Evolutionary conservation across 129 eudicot species (phyloP), one percentile per base, ranked within the genome.

Genomic region (Daucus carota): DNA sequence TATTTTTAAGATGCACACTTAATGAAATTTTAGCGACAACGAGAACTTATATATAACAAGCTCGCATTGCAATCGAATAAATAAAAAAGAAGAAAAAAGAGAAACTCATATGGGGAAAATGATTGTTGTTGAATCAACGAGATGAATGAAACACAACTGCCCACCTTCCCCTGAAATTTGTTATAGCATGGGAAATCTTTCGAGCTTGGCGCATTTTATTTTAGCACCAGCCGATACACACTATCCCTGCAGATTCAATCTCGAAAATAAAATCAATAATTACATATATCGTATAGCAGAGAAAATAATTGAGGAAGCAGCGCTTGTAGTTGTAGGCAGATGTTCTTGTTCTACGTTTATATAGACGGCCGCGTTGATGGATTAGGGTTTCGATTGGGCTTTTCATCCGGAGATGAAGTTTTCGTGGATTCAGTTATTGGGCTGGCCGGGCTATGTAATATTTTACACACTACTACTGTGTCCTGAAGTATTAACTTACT

Each of bases 201-300:
- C 84, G 82, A 57, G 14, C 80, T 20, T 33, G 31, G 73, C 59
- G 80, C 77, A 75, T 59, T 46, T 20, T 47, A n/a, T 5, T n/a
- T 52, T 22, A 29, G 82, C 87, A 74, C 82, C 71, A 22, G 84
- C 66, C 87, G 87, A 84, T 84, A 84, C 87, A 84, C 87, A 84
- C 87, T 59, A 62, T 80, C 84, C 74, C 87, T 84, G 87, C 87
- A 74, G 65, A 12, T 0, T 46, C 24, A 17, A 6, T 28, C 7
- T 16, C 15, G 20, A 3, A 20, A 5, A 0, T 3, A 65, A 32
- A 14, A 24, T n/a, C n/a, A 12, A 24, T 22, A 57, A 3, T 6
- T 20, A 20, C 3, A 18, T 36, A 36, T 36, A 36, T 36, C 5
- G 7, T 40, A 6, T 40, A 40, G 8, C 43, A 40, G 8, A 40